These are phyloP conservation scores for Lactarius tabidus DNA, from an alignment of 768 basidiomycete species.

Conservation along the genomic window DNA sequence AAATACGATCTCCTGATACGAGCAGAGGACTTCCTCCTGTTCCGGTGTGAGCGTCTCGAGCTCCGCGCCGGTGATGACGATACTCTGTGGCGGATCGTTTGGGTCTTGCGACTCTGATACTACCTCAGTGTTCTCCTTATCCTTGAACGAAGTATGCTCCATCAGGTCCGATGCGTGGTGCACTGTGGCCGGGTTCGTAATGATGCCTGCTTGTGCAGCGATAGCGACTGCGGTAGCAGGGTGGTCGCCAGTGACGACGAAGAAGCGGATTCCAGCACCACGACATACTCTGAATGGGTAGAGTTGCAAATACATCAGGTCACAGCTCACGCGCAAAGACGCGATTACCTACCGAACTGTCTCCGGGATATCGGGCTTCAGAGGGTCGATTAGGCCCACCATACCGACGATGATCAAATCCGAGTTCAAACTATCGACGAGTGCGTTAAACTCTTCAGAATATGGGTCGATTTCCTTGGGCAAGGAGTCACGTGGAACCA, in stretches of 20 bases:
- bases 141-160: slow-evolving; percentile 30
- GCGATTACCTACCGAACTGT: slow-evolving; percentile 34
- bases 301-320: background rate
- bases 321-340: background rate
- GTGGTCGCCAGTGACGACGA: slow-evolving; percentile 62
- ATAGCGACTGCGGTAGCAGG: slow-evolving; percentile 60
- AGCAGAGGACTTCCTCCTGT: slow-evolving; percentile 30
- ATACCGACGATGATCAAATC: slow-evolving; percentile 54
- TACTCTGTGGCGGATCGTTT: slow-evolving; percentile 30
- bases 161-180: slow-evolving; percentile 40
- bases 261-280: slow-evolving; percentile 56
- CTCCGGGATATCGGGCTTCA: slow-evolving; percentile 50
- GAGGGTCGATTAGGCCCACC: slow-evolving; percentile 58
- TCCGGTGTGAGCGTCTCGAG: slow-evolving; percentile 22
- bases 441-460: slow-evolving; percentile 41
- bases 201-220: slow-evolving; percentile 57
- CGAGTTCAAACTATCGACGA: slow-evolving; percentile 39
- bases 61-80: slow-evolving; percentile 42
- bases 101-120: background rate
- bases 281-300: slow-evolving; percentile 37
- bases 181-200: slow-evolving; percentile 37
- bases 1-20: slow-evolving; percentile 52
- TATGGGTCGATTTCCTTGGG: slow-evolving; percentile 32
- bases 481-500: slow-evolving; percentile 35
- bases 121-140: slow-evolving; percentile 33